These are phyloP conservation scores for Panellus pusillus DNA, from an alignment of 768 basidiomycete species.

Conservation along the genomic window DNA sequence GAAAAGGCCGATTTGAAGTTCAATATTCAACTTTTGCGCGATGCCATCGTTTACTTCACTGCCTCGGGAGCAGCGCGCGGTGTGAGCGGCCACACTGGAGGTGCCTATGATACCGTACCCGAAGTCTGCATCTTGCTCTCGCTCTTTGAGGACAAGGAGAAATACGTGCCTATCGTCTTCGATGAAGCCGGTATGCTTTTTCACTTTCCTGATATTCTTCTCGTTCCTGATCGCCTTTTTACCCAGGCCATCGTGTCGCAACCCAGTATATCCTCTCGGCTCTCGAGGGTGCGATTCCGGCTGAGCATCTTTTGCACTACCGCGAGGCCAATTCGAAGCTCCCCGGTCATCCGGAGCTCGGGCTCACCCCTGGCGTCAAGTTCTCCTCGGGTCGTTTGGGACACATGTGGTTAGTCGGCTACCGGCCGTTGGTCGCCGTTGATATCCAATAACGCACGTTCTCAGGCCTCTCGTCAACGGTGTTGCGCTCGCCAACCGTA, in stretches of 20 bases:
- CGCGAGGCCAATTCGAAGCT: slow-evolving; percentile 85
- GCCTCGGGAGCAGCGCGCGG: slow-evolving; percentile 84
- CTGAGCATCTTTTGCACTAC: slow-evolving; percentile 80
- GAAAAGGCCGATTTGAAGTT: slow-evolving; percentile 56
- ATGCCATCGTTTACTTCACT: slow-evolving; percentile 85
- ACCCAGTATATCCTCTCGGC: slow-evolving; percentile 86
- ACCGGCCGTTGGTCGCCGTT: background rate
- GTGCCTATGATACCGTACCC: slow-evolving; percentile 76
- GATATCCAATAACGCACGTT: slow-evolving; percentile 4
- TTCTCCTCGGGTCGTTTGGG: slow-evolving; percentile 93
- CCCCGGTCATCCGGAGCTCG: slow-evolving; percentile 87
- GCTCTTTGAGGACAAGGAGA: slow-evolving; percentile 65
- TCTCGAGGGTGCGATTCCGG: slow-evolving; percentile 67
- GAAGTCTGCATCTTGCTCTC: slow-evolving; percentile 80
- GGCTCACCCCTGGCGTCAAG: slow-evolving; percentile 88
- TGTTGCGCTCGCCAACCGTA: slow-evolving; percentile 74
- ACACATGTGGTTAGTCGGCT: slow-evolving; percentile 69
- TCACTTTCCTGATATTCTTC: background rate
- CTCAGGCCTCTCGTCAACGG: slow-evolving; percentile 77
- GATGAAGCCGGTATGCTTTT: slow-evolving; percentile 74
- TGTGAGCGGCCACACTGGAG: slow-evolving; percentile 83
- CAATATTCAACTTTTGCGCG: slow-evolving; percentile 82
- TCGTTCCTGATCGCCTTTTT: background rate
- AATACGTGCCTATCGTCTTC: slow-evolving; percentile 68
- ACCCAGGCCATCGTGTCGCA: slow-evolving; percentile 81